Evolutionary conservation across 495 filamentous ascomycete genomes (phyloP), one percentile per base, ranked within the genome.

Genomic region (Xylaria venustula): DNA sequence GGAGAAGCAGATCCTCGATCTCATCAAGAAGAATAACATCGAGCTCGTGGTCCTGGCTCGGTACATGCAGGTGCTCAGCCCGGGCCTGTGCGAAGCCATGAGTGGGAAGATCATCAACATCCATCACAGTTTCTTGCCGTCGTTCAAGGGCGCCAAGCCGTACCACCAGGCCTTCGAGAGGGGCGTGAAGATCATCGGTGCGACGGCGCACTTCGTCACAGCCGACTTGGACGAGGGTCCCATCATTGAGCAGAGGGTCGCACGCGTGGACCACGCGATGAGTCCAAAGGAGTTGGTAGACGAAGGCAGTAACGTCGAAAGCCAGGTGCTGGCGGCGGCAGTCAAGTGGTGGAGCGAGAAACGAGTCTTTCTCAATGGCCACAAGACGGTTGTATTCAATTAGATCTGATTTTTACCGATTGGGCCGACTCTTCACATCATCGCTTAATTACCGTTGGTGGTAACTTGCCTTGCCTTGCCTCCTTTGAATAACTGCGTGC

Each of bases 21-120:
- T 91, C 22, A 81, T 88, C 61, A 69, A 74, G 59, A 70, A 85
- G 71, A 72, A 89, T 67, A 75, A 83, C 48, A 80, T 91, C 68
- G 88, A 91, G 64, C 76, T 91, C 26, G 83, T 91, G 36, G 88
- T 91, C 7, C 69, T 91, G 54, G 88, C 88, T n/a, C 85, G 88
- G 50, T 91, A 91, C 75, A 91, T 91, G 88, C 88, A 91, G 75
- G 86, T 91, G n/a, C 78, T 91, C 6, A 87, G 82, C 48, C 87
- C 87, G 14, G 80, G 70, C n/a, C 75, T 91, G 26, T 91, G 88
- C 72, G 75, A 81, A 63, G 87, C 82, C 50, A 90, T 90, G 87
- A 84, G 81, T 49, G 87, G 88, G 9, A 81, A 81, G 53, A 90
- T 90, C 73, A 89, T 91, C 85, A 91, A 91, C 75, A 90, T 91